These are phyloP conservation scores for Trichoderma gracile DNA, from an alignment of 2,329 filamentous ascomycete species.

Conservation along the genomic window DNA sequence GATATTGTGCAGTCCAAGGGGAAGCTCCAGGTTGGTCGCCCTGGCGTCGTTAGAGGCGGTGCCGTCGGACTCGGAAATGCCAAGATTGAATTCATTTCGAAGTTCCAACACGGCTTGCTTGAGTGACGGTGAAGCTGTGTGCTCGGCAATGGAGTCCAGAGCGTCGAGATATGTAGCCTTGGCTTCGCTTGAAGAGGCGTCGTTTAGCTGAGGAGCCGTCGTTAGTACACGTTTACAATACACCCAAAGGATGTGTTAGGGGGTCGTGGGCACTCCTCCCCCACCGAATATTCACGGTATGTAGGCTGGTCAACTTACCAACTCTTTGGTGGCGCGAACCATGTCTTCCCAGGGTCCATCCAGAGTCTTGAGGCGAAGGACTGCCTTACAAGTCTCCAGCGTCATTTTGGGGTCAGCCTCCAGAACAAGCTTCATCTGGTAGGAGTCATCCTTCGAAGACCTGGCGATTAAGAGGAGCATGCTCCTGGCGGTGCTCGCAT, in stretches of 20 bases:
- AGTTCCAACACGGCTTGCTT: slow-evolving; percentile 34
- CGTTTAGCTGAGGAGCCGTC: slow-evolving; percentile 32
- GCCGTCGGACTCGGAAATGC: slow-evolving; percentile 1
- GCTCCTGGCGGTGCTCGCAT: slow-evolving; percentile 36
- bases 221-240: background rate
- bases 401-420: slow-evolving; percentile 42
- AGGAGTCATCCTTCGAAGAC: slow-evolving; percentile 39
- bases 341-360: slow-evolving; percentile 24
- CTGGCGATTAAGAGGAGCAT: slow-evolving; percentile 42
- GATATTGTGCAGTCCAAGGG: slow-evolving; percentile 87
- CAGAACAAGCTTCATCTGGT: slow-evolving; percentile 38
- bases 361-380: slow-evolving; percentile 33
- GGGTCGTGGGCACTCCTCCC: background rate
- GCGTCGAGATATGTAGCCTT: slow-evolving; percentile 40
- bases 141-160: slow-evolving; percentile 40
- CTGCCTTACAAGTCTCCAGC: slow-evolving; percentile 36
- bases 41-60: background rate
- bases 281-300: background rate
- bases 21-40: slow-evolving; percentile 55
- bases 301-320: slow-evolving; percentile 31
- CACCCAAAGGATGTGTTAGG: background rate
- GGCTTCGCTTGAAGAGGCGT: slow-evolving; percentile 34
- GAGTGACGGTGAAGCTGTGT: slow-evolving; percentile 31
- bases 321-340: slow-evolving; percentile 34
- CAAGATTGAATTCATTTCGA: slow-evolving; percentile 27